phyloP scores from a whole-genome alignment of 805 yeast species.

The Yarrowia keelungensis region DNA sequence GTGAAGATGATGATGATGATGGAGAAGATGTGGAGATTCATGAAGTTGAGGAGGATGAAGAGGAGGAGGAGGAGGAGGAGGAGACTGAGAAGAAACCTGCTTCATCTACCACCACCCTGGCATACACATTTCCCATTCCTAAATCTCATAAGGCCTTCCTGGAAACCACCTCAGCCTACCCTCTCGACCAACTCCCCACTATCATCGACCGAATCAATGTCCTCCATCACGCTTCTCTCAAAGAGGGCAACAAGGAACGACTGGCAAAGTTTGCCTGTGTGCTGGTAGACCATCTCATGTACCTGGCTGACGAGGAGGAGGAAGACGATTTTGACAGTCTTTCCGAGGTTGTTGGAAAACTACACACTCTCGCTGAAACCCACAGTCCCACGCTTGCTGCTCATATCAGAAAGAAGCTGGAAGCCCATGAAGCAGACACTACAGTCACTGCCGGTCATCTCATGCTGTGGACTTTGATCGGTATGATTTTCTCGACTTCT shows the following conservation, averaged over 20 bases:
- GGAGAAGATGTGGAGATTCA: conserved; percentile 9
- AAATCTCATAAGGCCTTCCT: conserved; percentile 68
- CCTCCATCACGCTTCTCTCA: conserved; percentile 75
- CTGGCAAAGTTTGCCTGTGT: conserved; percentile 68
- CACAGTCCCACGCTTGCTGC: conserved; percentile 70
- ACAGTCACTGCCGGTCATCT: conserved; percentile 59
- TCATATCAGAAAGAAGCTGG: conserved; percentile 64
- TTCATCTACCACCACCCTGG: conserved; percentile 39
- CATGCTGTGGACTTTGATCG: conserved; percentile 72
- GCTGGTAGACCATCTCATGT: conserved; percentile 66
- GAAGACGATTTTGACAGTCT: conserved; percentile 39
- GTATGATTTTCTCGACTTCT: conserved; percentile 86
- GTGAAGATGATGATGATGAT: not conserved
- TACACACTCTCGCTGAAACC: conserved; percentile 67
- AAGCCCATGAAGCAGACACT: conserved; percentile 49
- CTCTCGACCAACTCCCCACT: conserved; percentile 45
- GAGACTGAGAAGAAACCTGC: not conserved
- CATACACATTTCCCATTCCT: conserved; percentile 57
- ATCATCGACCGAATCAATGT: conserved; percentile 62
- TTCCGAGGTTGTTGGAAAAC: conserved; percentile 44
- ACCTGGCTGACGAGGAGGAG: conserved; percentile 52
- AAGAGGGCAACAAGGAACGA: conserved; percentile 80
- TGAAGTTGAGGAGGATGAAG: conserved; percentile 30
- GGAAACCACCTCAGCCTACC: conserved; percentile 44
- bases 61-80: not conserved